Base-by-base conservation (phyloP, 2,329 filamentous ascomycete species). In the Trichophyton mentagrophytes region DNA sequence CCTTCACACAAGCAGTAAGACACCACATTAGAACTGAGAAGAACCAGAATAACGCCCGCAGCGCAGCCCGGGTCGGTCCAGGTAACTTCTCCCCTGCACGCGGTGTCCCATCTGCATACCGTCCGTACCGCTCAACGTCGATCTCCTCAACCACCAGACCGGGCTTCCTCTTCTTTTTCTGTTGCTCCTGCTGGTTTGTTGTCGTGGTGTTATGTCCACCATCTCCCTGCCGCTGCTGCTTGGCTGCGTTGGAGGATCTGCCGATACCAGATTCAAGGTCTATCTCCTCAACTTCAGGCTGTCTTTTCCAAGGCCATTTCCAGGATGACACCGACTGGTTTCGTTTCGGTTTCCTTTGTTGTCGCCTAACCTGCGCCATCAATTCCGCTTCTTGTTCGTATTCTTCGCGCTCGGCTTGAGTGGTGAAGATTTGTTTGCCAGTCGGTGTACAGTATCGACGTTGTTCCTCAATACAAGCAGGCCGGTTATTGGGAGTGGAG, bases 51-150 rank as follows among this genome's bases (percentile, higher is more conserved):
- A 78, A 62, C 3, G 73, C 60, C 44, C 69, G 67, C n/a, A 78
- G 62, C 13, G 71, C 57, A 3, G 65, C 67, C 27, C 74, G 69
- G 42, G 71, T 72, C 20, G 71, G 55, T 1, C 69, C 68, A 4
- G 76, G 76, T 5, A 78, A 60, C 49, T 77, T 71, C 63, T 77
- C 63, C 2, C 73, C 73, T 55, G 73, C 69, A 6, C 71, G 68
- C 17, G 70, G 68, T 0, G 70, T 72, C 13, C 70, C 67, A n/a
- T 62, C 63, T 20, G 70, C 71, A 61, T 74, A 76, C 5, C 70
- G 71, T 11, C 74, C 74, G 38, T 78, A 75, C 46, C 73, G 75
- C 55, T 77, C 76, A 7, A 78, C 68, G 64, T 78, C 76, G 53
- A 78, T 74, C 60, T 78, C 75, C 51, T 75, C 71, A 44, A 76